These are phyloP conservation scores for Eustoma russellianum DNA, from an alignment of 257 asterid species.

Conservation along the genomic window DNA sequence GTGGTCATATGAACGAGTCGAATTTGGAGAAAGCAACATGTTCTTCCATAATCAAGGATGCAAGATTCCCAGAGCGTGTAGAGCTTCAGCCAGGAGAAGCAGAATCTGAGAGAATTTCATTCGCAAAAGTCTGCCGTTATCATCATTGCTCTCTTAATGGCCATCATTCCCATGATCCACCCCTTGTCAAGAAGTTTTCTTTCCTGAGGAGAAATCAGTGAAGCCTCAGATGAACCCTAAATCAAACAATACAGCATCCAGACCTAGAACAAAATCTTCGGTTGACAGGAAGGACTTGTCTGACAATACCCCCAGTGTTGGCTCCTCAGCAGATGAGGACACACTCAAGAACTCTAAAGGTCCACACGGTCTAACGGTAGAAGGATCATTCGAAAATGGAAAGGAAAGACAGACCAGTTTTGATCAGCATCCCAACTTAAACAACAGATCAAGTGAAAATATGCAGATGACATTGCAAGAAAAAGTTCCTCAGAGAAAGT, in stretches of 20 bases:
- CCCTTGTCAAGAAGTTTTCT: constrained; percentile 32
- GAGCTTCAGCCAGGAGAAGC: constrained; percentile 25
- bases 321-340: constrained; percentile 6
- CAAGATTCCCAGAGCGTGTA: constrained; percentile 40
- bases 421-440: constrained; percentile 4
- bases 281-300: constrained; percentile 18
- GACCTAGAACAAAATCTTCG: constrained; percentile 11
- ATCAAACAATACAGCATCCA: constrained; percentile 16
- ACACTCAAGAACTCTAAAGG: constrained; percentile 1
- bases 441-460: constrained; percentile 4
- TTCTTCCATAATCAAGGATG: constrained; percentile 64
- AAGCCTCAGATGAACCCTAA: constrained; percentile 29
- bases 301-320: constrained; percentile 12
- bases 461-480: constrained; percentile 13
- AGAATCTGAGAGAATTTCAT: constrained; percentile 34
- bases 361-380: constrained; percentile 3
- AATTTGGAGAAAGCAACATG: constrained; percentile 52
- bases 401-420: background rate
- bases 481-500: constrained; percentile 8
- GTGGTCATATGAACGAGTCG: constrained; percentile 23
- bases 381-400: too few relatives aligned
- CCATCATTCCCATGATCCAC: constrained; percentile 28
- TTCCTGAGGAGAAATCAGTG: constrained; percentile 31
- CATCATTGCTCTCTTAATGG: constrained; percentile 90
- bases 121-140: constrained; percentile 55